These are phyloP conservation scores for Psilocybe subaeruginosa DNA, from an alignment of 768 basidiomycete genomes.

Conservation along the genomic window DNA sequence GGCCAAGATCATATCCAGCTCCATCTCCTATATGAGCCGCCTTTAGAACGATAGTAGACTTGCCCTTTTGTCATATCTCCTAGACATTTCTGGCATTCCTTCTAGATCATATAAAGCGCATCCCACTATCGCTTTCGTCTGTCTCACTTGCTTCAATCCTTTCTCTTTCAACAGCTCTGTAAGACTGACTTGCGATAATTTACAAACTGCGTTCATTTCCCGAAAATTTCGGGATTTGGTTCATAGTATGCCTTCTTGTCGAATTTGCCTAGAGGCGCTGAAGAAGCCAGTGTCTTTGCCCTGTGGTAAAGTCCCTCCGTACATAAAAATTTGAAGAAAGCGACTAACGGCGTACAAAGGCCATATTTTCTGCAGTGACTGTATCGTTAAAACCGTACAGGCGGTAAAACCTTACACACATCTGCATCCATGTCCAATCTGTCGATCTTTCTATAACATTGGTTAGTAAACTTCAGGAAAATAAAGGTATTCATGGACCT, in stretches of 20 bases:
- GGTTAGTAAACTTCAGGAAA: slow-evolving; percentile 37
- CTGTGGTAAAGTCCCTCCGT: slow-evolving; percentile 51
- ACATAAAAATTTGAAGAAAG: neutral
- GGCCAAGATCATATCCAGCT: slow-evolving; percentile 20
- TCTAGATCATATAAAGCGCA: slow-evolving; percentile 11
- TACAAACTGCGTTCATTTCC: slow-evolving; percentile 11
- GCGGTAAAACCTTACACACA: slow-evolving; percentile 48
- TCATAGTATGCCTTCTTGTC: slow-evolving; percentile 34
- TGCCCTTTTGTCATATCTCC: slow-evolving; percentile 15
- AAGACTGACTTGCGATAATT: neutral
- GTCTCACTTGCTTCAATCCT: neutral
- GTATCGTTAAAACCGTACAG: slow-evolving; percentile 53
- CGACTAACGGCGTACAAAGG: slow-evolving; percentile 33
- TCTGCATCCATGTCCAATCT: slow-evolving; percentile 60
- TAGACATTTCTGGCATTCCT: slow-evolving; percentile 11
- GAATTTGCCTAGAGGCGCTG: slow-evolving; percentile 60
- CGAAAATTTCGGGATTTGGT: slow-evolving; percentile 17
- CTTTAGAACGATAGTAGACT: slow-evolving; percentile 11
- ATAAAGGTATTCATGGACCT: neutral
- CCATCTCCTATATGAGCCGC: slow-evolving; percentile 15
- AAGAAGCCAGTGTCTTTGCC: slow-evolving; percentile 61
- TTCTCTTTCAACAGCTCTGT: slow-evolving; percentile 3
- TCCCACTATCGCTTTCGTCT: neutral
- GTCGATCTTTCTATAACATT: slow-evolving; percentile 56
- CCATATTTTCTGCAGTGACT: slow-evolving; percentile 67